Evolutionary conservation across 305 asterid genomes (phyloP).

Genomic region (Fraxinus paxiana): DNA sequence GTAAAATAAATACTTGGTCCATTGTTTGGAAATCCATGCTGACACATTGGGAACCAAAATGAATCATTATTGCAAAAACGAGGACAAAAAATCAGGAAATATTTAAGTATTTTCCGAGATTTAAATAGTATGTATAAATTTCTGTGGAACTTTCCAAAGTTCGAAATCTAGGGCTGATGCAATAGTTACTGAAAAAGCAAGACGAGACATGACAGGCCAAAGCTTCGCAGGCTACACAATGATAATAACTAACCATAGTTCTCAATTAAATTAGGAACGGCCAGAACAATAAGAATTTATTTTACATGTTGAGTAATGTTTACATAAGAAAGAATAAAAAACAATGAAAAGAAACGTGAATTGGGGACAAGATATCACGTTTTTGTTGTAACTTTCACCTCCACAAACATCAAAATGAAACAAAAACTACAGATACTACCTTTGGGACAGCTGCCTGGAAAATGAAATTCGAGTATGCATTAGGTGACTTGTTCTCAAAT

Average conservation of each 20-base stretch:
- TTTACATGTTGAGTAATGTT: conserved; percentile 13
- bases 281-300: conserved; percentile 10
- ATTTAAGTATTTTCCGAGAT: not conserved
- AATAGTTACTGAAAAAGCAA: not conserved
- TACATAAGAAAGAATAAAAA: not conserved
- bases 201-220: not conserved
- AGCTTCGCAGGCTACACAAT: not conserved
- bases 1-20: not conserved
- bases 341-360: not conserved
- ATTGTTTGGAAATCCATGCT: not conserved
- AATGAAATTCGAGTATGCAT: conserved; percentile 59
- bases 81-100: not conserved
- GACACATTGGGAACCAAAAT: not conserved
- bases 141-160: not conserved
- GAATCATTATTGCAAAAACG: not conserved
- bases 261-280: not conserved
- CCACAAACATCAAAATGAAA: not conserved
- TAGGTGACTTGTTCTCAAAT: conserved; percentile 61
- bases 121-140: not conserved
- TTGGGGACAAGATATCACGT: not conserved
- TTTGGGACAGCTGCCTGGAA: conserved; percentile 98
- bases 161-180: not conserved
- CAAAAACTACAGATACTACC: conserved; percentile 40
- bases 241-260: not conserved
- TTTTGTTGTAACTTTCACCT: not conserved